Percentiles rank a stretch among this genome's conserved stretches.
These are phyloP conservation scores for Amauroascus verrucosus DNA, from an alignment of 2,329 filamentous ascomycete genomes.

Conservation along the genomic window DNA sequence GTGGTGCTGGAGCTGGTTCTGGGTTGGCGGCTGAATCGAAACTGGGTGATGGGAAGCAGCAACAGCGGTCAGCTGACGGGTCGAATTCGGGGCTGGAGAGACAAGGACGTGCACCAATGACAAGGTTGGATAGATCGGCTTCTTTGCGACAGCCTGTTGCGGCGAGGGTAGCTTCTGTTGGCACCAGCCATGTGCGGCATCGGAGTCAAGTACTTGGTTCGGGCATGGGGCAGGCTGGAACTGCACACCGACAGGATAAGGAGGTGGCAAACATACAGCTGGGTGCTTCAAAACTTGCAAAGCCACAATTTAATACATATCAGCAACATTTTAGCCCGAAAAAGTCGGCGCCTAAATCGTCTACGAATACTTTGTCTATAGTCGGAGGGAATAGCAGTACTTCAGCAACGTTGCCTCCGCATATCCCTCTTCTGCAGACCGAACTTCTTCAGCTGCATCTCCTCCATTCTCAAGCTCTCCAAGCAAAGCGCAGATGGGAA, in stretches of 20 bases:
- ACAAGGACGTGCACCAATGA: slow-evolving; percentile 21
- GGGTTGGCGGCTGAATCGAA: neutral
- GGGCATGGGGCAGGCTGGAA: slow-evolving; percentile 16
- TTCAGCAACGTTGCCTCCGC: slow-evolving; percentile 26
- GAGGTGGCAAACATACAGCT: slow-evolving; percentile 2
- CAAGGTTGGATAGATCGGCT: slow-evolving; percentile 28
- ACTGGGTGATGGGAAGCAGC: slow-evolving; percentile 10
- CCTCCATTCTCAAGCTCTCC: slow-evolving; percentile 27
- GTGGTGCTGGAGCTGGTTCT: neutral
- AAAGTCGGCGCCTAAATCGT: slow-evolving; percentile 25
- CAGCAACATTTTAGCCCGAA: slow-evolving; percentile 34
- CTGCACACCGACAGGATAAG: slow-evolving; percentile 2
- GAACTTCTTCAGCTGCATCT: slow-evolving; percentile 38
- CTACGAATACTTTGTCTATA: slow-evolving; percentile 15
- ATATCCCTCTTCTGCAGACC: slow-evolving; percentile 31
- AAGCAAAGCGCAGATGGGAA: slow-evolving; percentile 26
- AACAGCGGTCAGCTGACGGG: slow-evolving; percentile 2
- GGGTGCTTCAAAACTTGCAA: slow-evolving; percentile 17
- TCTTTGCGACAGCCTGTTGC: slow-evolving; percentile 29
- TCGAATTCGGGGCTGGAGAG: neutral
- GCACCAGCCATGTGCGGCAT: slow-evolving; percentile 27
- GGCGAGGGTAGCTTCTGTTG: slow-evolving; percentile 15
- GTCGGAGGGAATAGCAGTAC: slow-evolving; percentile 16
- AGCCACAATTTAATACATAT: slow-evolving; percentile 28
- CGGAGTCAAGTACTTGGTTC: slow-evolving; percentile 27